Evolutionary conservation across 805 yeast species (phyloP).

Genomic region (Kodamaea fukazawae): DNA sequence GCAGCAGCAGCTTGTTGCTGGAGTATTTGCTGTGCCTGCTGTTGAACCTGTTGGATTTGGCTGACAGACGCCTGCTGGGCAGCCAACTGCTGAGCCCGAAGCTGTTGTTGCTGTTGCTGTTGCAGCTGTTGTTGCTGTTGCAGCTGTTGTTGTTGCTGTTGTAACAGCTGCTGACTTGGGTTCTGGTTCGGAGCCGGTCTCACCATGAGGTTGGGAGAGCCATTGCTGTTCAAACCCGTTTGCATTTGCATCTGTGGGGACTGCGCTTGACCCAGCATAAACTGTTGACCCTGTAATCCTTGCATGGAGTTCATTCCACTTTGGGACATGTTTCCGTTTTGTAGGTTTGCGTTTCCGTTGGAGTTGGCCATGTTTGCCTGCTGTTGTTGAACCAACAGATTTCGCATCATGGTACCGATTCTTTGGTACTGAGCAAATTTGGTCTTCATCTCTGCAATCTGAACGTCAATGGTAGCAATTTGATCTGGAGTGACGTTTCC

Average conservation of each 20-base stretch:
- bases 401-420: constrained; percentile 47
- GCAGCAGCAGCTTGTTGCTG: constrained; percentile 10
- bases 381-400: constrained; percentile 35
- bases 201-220: constrained; percentile 8
- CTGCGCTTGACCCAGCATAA: constrained; percentile 6
- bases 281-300: constrained; percentile 3
- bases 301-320: background rate
- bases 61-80: constrained; percentile 11
- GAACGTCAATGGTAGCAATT: constrained; percentile 42
- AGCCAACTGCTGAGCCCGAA: constrained; percentile 11
- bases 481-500: constrained; percentile 46
- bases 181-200: constrained; percentile 2
- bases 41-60: constrained; percentile 15
- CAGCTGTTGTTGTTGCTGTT: constrained; percentile 11
- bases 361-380: constrained; percentile 5
- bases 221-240: constrained; percentile 4
- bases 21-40: constrained; percentile 14
- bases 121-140: constrained; percentile 13
- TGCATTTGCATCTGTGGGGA: constrained; percentile 3
- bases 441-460: constrained; percentile 46
- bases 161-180: constrained; percentile 11
- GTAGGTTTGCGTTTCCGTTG: constrained; percentile 15
- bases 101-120: constrained; percentile 16
- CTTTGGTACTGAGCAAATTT: constrained; percentile 50
- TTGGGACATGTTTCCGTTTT: background rate